These are phyloP conservation scores for Huntiella omanensis DNA, from an alignment of 2,329 filamentous ascomycete genomes.

Conservation along the genomic window DNA sequence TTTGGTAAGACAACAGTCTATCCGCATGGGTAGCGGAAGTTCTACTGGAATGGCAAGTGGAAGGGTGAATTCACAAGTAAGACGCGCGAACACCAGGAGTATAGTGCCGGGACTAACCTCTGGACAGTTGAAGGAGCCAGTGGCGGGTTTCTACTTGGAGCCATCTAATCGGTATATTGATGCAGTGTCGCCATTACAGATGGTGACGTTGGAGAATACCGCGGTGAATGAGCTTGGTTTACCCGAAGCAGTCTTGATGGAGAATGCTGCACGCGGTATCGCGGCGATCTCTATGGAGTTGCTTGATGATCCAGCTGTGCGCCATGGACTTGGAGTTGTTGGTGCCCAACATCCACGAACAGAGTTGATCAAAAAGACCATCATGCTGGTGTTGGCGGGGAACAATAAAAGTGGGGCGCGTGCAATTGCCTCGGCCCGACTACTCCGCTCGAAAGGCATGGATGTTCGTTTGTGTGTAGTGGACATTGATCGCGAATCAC, in stretches of 20 bases:
- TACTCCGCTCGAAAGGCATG: constrained; percentile 66
- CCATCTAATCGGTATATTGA: constrained; percentile 40
- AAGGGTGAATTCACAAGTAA: constrained; percentile 8
- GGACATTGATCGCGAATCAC: constrained; percentile 64
- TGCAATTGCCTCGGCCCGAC: constrained; percentile 68
- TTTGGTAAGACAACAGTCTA: constrained; percentile 5
- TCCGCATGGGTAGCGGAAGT: constrained; percentile 36
- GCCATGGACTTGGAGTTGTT: constrained; percentile 29
- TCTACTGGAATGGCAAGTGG: no score
- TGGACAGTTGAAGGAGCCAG: constrained; percentile 14
- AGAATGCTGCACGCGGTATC: constrained; percentile 77
- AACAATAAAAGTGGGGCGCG: constrained; percentile 81
- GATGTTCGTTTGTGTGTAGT: constrained; percentile 70
- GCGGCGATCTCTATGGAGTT: constrained; percentile 63
- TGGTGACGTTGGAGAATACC: constrained; percentile 83
- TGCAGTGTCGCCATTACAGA: constrained; percentile 55
- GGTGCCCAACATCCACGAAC: constrained; percentile 16
- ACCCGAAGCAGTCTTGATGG: constrained; percentile 75
- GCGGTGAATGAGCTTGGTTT: constrained; percentile 74
- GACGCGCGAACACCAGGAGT: not conserved
- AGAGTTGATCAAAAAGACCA: constrained; percentile 18
- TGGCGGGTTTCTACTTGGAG: constrained; percentile 31
- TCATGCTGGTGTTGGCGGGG: constrained; percentile 67
- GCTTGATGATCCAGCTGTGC: constrained; percentile 42
- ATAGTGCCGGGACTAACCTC: not conserved